These are phyloP conservation scores for Beta vulgaris DNA, from an alignment of 148 eudicot species.

Conservation along the genomic window DNA sequence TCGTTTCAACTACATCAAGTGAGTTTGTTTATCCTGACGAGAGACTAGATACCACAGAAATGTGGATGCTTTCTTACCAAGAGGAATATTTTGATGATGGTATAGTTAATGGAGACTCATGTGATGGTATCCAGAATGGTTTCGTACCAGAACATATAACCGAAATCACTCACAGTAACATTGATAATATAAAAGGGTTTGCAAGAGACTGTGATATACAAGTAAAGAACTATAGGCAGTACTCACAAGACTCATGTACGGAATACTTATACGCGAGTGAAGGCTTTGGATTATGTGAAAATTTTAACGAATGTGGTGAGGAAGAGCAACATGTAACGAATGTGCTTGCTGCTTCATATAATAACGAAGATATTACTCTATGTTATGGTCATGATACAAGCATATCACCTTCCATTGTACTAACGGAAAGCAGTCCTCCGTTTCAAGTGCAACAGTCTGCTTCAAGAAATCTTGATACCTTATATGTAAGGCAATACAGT, in stretches of 20 bases:
- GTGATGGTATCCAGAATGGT: background rate
- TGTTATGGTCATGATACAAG: conserved; percentile 17
- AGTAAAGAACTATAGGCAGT: too few relatives aligned
- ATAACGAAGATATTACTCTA: conserved; percentile 30
- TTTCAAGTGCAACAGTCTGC: too few relatives aligned
- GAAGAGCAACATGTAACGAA: conserved; percentile 42
- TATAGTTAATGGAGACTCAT: conserved; percentile 14
- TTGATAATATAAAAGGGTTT: too few relatives aligned
- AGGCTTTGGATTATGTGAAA: conserved; percentile 21
- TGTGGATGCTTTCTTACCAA: conserved; percentile 28
- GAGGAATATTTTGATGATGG: conserved; percentile 31
- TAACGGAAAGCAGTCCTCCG: too few relatives aligned
- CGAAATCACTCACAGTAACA: conserved; percentile 12
- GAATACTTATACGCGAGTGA: conserved; percentile 8
- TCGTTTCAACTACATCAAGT: conserved; percentile 18
- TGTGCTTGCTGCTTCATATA: conserved; percentile 31
- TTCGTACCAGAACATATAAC: conserved; percentile 11
- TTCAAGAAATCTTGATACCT: too few relatives aligned
- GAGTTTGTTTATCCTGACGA: conserved; percentile 22
- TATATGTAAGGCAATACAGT: too few relatives aligned
- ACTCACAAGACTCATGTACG: conserved; percentile 17
- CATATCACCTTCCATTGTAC: conserved; percentile 27
- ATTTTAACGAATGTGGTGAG: conserved; percentile 28
- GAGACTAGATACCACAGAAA: conserved; percentile 19
- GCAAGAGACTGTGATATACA: background rate